Percentiles rank a stretch among this genome's conserved stretches.
phyloP scores from a whole-genome alignment of 306 rosid species.

The Acmispon strigosus region DNA sequence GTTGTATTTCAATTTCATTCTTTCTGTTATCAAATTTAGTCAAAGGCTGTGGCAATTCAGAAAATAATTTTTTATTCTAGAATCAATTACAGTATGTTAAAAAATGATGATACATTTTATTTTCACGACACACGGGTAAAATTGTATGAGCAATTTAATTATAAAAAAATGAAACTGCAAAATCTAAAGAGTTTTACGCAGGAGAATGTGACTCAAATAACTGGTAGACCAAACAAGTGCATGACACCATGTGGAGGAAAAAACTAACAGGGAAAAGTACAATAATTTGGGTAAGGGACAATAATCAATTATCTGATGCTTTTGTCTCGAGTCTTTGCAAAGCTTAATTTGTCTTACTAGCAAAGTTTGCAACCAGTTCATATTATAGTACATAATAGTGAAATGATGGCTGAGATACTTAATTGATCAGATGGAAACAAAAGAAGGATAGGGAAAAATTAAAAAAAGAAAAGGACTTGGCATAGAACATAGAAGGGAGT shows the following conservation, averaged over 20 bases:
- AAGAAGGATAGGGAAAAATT: neutral
- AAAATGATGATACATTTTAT: too few species aligned
- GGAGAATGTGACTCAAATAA: neutral
- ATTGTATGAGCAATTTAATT: too few species aligned
- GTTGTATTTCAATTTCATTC: too few species aligned
- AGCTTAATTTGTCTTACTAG: slow-evolving; percentile 10
- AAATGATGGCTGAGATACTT: neutral
- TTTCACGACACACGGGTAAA: too few species aligned
- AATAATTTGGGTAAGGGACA: too few species aligned
- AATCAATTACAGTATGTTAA: neutral
- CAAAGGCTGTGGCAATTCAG: too few species aligned
- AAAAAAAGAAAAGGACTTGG: neutral
- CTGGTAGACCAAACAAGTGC: neutral
- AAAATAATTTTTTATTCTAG: too few species aligned
- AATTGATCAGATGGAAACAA: neutral
- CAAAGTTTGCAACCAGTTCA: neutral
- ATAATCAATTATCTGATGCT: neutral
- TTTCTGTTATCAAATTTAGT: too few species aligned
- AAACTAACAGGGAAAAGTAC: too few species aligned
- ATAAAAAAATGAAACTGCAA: neutral
- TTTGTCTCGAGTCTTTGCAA: neutral
- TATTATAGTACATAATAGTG: neutral
- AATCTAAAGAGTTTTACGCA: neutral
- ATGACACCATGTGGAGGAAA: too few species aligned
- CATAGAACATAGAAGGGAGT: too few species aligned